These are phyloP conservation scores for Globisporangium spiculum DNA, from an alignment of 352 stramenopile genomes.

Conservation along the genomic window DNA sequence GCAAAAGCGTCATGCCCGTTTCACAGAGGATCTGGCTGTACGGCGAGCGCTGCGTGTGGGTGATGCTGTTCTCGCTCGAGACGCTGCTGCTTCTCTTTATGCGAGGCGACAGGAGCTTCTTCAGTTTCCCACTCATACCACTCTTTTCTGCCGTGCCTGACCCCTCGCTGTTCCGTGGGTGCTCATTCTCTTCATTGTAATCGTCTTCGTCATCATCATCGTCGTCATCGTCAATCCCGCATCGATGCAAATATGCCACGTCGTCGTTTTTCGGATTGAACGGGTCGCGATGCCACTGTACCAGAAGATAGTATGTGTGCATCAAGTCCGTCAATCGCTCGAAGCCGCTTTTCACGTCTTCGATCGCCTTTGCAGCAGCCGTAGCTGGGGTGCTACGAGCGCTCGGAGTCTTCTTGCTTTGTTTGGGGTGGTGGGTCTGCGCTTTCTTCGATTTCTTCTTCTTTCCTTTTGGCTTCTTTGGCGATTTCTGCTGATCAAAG, in stretches of 20 bases:
- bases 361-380: constrained; percentile 40
- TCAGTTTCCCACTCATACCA: constrained; percentile 17
- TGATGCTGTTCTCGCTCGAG: constrained; percentile 20
- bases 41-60: constrained; percentile 26
- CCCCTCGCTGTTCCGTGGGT: constrained; percentile 9
- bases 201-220: constrained; percentile 70
- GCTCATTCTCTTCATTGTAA: constrained; percentile 35
- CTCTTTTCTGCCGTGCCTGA: constrained; percentile 14
- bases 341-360: constrained; percentile 60
- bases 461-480: constrained; percentile 30
- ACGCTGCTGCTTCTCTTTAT: constrained; percentile 35
- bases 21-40: constrained; percentile 75
- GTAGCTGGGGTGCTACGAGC: constrained; percentile 6
- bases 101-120: constrained; percentile 25
- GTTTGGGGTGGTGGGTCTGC: background rate
- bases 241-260: constrained; percentile 70
- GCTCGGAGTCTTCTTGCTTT: background rate
- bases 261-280: constrained; percentile 81
- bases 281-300: constrained; percentile 87
- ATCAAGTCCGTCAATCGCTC: constrained; percentile 79
- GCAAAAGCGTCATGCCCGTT: constrained; percentile 74
- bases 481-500: constrained; percentile 40
- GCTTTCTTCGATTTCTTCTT: constrained; percentile 18
- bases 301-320: constrained; percentile 87
- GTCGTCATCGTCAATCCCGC: constrained; percentile 77